These are phyloP conservation scores for Pestalotiopsis sp. DNA, from an alignment of 2,329 filamentous ascomycete species.

Conservation along the genomic window DNA sequence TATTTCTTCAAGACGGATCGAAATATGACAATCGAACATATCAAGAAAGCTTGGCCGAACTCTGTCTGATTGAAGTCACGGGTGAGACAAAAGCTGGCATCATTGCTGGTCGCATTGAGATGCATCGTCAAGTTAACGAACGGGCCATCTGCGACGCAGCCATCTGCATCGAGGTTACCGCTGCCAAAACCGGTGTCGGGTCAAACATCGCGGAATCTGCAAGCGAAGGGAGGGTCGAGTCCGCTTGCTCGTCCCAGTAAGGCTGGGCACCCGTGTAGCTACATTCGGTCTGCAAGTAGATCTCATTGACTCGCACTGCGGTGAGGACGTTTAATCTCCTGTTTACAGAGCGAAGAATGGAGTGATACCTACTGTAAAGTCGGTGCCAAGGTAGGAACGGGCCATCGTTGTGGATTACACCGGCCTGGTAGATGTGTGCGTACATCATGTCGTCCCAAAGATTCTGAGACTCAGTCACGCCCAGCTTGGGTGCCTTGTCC, in stretches of 20 bases:
- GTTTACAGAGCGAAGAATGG: background rate
- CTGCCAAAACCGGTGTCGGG: background rate
- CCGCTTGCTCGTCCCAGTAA: background rate
- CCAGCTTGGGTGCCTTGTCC: background rate
- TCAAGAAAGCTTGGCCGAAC: background rate
- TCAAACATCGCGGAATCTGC: background rate
- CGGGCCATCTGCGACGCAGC: conserved; percentile 3
- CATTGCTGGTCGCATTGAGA: background rate
- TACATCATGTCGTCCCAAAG: conserved; percentile 7
- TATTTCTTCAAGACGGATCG: background rate
- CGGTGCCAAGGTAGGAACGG: background rate
- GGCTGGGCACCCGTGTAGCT: conserved; percentile 5
- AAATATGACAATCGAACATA: background rate
- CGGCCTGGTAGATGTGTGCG: background rate
- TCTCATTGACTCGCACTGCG: conserved; percentile 7
- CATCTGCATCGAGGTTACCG: background rate
- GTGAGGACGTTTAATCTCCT: background rate
- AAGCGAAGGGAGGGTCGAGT: background rate
- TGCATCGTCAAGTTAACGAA: conserved; percentile 6
- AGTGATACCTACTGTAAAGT: background rate
- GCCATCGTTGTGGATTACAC: background rate
- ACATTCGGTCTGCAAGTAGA: conserved; percentile 8
- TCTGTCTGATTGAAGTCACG: conserved; percentile 1
- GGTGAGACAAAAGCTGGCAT: background rate
- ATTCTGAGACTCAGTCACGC: background rate